These are phyloP conservation scores for Eutypa lata DNA, from an alignment of 2,329 filamentous ascomycete species.

Conservation along the genomic window DNA sequence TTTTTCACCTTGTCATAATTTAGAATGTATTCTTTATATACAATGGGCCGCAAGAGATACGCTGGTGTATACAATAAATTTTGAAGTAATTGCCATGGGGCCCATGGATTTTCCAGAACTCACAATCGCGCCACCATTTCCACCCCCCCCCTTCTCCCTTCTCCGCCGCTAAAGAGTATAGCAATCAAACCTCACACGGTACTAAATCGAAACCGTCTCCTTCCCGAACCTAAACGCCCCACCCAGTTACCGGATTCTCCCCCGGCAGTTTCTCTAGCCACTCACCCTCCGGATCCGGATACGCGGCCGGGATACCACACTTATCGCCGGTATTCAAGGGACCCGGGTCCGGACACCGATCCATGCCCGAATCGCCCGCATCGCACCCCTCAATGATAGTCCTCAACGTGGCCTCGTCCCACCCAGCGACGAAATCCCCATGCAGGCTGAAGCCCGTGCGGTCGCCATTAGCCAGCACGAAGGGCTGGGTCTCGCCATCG, in stretches of 20 bases:
- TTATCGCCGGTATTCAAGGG: constrained; percentile 23
- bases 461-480: constrained; percentile 59
- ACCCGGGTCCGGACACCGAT: constrained; percentile 52
- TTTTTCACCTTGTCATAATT: too few species aligned
- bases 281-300: constrained; percentile 24
- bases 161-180: too few species aligned
- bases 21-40: too few species aligned
- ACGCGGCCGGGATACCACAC: background rate
- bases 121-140: too few species aligned
- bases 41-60: too few species aligned
- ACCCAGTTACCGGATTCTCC: constrained; percentile 22
- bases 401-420: constrained; percentile 35
- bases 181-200: too few species aligned
- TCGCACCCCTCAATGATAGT: constrained; percentile 47
- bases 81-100: too few species aligned
- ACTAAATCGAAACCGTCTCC: too few species aligned
- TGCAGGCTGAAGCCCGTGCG: constrained; percentile 51
- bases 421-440: constrained; percentile 51
- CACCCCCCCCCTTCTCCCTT: too few species aligned
- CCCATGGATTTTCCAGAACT: too few species aligned
- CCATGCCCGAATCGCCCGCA: constrained; percentile 56
- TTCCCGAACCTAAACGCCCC: constrained; percentile 32
- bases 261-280: constrained; percentile 41
- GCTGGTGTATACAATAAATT: too few species aligned
- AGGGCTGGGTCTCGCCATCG: constrained; percentile 55